Evolutionary conservation across 176 grass and related monocot species (phyloP).

Genomic region (Oryza punctata): DNA sequence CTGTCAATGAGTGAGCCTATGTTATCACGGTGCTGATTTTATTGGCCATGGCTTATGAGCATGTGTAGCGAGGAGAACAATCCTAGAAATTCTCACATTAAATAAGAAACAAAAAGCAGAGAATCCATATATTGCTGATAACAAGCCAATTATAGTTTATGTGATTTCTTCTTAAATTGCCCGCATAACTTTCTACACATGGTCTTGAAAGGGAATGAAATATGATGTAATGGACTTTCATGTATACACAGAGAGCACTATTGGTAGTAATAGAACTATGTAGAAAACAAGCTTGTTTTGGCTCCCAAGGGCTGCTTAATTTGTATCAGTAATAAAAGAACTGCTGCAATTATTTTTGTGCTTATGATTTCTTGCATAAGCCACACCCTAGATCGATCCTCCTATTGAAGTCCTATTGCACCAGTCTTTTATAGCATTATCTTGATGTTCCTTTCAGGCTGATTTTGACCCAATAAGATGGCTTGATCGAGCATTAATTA

Average conservation of each 20-base stretch:
- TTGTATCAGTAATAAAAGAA: constrained; percentile 33
- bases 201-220: background rate
- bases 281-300: constrained; percentile 12
- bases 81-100: constrained; percentile 17
- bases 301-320: background rate
- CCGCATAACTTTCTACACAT: background rate
- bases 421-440: constrained; percentile 31
- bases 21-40: background rate
- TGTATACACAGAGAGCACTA: background rate
- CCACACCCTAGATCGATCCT: constrained; percentile 5
- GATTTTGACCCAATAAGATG: constrained; percentile 98
- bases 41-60: background rate
- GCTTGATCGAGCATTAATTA: constrained; percentile 87
- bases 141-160: background rate
- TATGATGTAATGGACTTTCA: background rate
- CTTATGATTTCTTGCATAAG: constrained; percentile 13
- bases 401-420: constrained; percentile 11
- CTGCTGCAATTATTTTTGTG: background rate
- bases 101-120: background rate
- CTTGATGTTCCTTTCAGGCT: constrained; percentile 49
- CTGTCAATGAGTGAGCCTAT: background rate
- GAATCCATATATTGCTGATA: background rate
- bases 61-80: background rate
- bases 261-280: background rate
- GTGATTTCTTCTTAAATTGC: background rate